phyloP scores from a whole-genome alignment of 2,329 filamentous ascomycete genomes.

The Clarireedia homoeocarpa region DNA sequence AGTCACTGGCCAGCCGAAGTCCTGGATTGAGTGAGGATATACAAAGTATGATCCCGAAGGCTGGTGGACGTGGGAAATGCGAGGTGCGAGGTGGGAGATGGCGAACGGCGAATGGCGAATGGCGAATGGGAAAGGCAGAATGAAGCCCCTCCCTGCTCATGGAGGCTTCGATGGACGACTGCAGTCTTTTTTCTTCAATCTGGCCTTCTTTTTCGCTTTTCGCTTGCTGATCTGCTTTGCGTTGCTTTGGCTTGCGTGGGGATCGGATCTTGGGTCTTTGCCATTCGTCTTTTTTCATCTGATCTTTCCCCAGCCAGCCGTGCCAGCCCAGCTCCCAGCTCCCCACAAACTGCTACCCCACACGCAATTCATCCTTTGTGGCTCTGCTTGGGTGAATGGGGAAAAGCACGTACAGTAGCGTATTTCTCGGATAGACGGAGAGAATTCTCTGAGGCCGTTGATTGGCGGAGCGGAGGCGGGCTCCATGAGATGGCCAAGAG shows the following conservation, averaged over 20 bases:
- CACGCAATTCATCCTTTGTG: neutral
- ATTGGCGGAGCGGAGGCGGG: constrained; percentile 2
- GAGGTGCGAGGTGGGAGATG: too few relatives aligned
- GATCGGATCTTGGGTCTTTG: neutral
- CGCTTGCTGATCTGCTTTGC: neutral
- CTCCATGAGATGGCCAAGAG: neutral
- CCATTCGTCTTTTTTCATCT: constrained; percentile 1
- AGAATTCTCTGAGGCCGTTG: neutral
- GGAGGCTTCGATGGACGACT: too few relatives aligned
- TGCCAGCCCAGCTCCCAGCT: neutral
- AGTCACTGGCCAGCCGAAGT: neutral
- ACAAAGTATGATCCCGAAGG: too few relatives aligned
- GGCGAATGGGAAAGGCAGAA: neutral
- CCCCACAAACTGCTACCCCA: constrained; percentile 3
- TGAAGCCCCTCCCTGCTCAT: too few relatives aligned
- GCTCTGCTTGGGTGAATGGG: neutral
- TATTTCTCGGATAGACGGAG: neutral
- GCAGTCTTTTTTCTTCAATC: neutral
- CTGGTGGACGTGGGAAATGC: too few relatives aligned
- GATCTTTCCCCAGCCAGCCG: constrained; percentile 2
- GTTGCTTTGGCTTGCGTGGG: too few relatives aligned
- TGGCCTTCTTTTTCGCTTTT: neutral
- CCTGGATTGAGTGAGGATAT: neutral
- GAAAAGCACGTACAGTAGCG: neutral
- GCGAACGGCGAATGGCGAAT: neutral